phyloP scores from a whole-genome alignment of 495 filamentous ascomycete genomes.

The Bacidia gigantensis region DNA sequence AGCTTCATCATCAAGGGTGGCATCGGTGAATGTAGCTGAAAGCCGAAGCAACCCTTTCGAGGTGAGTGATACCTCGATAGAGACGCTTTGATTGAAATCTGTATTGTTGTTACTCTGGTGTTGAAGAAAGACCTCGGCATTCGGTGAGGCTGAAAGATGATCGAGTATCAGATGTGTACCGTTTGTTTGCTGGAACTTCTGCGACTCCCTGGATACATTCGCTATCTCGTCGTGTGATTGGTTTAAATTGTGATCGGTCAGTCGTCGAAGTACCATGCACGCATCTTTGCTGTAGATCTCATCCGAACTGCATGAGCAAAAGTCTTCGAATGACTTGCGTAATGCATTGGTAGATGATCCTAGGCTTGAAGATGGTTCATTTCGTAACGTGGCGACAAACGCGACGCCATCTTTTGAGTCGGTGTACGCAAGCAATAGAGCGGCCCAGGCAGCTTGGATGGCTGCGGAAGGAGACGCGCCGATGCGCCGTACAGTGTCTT shows the following conservation, averaged over 20 bases:
- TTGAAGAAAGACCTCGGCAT: background rate
- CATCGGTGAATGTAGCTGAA: slow-evolving; percentile 13
- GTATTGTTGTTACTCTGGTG: background rate
- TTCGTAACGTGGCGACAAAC: slow-evolving; percentile 9
- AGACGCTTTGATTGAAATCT: background rate
- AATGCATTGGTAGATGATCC: slow-evolving; percentile 18
- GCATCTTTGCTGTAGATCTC: background rate
- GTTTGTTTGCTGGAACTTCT: background rate
- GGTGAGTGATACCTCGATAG: background rate
- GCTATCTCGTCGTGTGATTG: no score
- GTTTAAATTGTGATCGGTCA: background rate
- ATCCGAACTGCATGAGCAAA: background rate
- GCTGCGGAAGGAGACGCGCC: slow-evolving; percentile 54
- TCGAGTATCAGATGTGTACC: background rate
- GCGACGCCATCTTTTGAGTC: slow-evolving; percentile 26
- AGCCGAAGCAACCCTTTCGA: background rate
- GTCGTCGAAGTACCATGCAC: background rate
- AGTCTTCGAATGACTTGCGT: background rate
- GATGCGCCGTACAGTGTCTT: slow-evolving; percentile 26
- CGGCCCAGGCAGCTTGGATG: slow-evolving; percentile 56
- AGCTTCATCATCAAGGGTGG: slow-evolving; percentile 14
- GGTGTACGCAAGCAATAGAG: slow-evolving; percentile 35
- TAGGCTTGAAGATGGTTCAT: slow-evolving; percentile 11
- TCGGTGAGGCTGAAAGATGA: background rate
- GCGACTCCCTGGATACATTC: no score